A percentile compares a stretch with the other conserved stretches of the same genome.
phyloP scores from a whole-genome alignment of 305 asterid species.

The Fraxinus angustifolia region DNA sequence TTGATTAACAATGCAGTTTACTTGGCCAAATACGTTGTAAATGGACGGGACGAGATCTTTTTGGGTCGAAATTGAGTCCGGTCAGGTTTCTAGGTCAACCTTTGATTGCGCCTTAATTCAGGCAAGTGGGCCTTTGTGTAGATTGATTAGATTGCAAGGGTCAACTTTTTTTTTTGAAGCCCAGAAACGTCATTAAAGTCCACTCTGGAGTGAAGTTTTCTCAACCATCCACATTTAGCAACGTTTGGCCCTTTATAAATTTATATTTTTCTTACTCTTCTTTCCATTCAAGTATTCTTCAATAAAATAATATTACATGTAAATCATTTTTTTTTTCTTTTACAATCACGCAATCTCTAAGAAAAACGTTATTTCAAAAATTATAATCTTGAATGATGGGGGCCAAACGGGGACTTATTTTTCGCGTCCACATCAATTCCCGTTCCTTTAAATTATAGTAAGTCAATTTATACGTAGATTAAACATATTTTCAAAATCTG shows the following conservation, averaged over 20 bases:
- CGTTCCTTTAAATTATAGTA: not conserved
- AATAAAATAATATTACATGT: too few species aligned
- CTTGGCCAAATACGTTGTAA: not conserved
- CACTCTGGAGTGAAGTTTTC: not conserved
- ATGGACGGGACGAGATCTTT: not conserved
- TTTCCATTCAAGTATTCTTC: too few species aligned
- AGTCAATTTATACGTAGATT: not conserved
- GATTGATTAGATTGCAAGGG: not conserved
- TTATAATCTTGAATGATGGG: too few species aligned
- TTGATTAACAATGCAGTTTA: not conserved
- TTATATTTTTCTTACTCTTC: too few species aligned
- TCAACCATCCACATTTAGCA: not conserved
- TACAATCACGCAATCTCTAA: too few species aligned
- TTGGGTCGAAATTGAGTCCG: not conserved
- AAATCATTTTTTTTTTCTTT: too few species aligned
- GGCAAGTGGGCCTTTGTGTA: not conserved
- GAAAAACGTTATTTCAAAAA: too few species aligned
- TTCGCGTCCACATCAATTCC: not conserved
- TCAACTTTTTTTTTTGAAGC: not conserved
- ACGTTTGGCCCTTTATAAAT: too few species aligned
- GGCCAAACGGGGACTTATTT: not conserved
- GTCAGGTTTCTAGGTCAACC: not conserved
- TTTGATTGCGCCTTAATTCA: not conserved
- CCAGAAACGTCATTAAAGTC: not conserved
- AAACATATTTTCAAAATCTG: not conserved